A percentile compares a stretch with the other conserved stretches of the same genome.
Evolutionary conservation across 75 land plant genomes (phyloP).

Genomic region (Pseudotsuga menziesii): DNA sequence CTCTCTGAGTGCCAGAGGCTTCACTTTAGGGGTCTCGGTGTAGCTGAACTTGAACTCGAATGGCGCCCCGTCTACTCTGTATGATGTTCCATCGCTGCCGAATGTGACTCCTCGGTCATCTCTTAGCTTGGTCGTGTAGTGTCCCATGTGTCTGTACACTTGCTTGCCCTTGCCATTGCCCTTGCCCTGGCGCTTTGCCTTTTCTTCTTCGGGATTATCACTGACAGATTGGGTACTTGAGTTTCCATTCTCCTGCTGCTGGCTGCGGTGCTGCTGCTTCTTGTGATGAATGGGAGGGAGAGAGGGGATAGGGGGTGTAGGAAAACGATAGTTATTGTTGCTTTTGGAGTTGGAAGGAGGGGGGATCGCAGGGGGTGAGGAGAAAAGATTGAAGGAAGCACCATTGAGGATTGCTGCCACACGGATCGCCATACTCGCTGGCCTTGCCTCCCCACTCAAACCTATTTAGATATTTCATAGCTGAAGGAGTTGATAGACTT

Average conservation of each 20-base stretch:
- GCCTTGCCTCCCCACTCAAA: not conserved
- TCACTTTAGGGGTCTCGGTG: conserved; percentile 79
- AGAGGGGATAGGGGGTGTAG: not conserved
- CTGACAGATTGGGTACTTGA: not conserved
- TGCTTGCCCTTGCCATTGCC: conserved; percentile 5
- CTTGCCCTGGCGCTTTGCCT: not conserved
- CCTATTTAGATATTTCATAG: not conserved
- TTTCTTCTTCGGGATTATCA: not conserved
- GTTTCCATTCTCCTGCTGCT: not conserved
- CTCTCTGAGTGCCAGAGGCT: conserved; percentile 65
- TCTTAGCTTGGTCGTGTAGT: not conserved
- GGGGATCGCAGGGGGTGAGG: conserved; percentile 1
- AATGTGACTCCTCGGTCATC: conserved; percentile 3
- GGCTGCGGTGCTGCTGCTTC: too few species aligned
- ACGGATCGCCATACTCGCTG: not conserved
- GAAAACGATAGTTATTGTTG: too few species aligned
- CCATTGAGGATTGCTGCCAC: not conserved
- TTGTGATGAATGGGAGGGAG: not conserved
- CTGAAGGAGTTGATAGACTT: too few species aligned
- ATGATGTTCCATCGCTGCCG: conserved; percentile 38
- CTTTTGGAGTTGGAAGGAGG: not conserved
- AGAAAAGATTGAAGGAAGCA: not conserved
- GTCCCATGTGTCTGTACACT: not conserved
- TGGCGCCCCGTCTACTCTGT: conserved; percentile 46
- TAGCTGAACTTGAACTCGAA: conserved; percentile 86